Evolutionary conservation across 2,329 filamentous ascomycete genomes (phyloP).

Genomic region (Botrytis byssoidea): DNA sequence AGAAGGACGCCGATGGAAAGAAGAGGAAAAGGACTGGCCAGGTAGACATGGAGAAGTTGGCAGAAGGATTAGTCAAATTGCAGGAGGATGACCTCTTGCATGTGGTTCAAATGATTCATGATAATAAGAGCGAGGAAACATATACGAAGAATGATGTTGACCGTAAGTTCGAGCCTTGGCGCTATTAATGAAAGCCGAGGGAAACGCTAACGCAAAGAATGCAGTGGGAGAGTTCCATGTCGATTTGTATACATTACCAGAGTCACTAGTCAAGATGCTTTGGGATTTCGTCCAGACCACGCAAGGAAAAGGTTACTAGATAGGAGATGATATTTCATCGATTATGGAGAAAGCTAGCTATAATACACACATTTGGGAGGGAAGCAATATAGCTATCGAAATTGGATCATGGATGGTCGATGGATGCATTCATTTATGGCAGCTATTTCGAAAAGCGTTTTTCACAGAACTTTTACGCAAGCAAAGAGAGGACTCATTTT

Average conservation of each 20-base stretch:
- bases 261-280: slow-evolving; percentile 83
- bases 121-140: slow-evolving; percentile 90
- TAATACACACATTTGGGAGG: background rate
- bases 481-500: background rate
- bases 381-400: background rate
- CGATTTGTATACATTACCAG: slow-evolving; percentile 95
- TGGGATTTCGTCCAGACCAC: slow-evolving; percentile 71
- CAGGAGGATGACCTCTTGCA: slow-evolving; percentile 90
- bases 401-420: background rate
- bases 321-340: background rate
- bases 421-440: background rate
- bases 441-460: slow-evolving; percentile 3
- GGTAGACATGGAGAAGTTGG: slow-evolving; percentile 94
- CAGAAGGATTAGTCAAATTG: slow-evolving; percentile 84
- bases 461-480: background rate
- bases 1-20: slow-evolving; percentile 67
- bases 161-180: slow-evolving; percentile 53
- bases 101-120: slow-evolving; percentile 96
- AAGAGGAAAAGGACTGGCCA: slow-evolving; percentile 60
- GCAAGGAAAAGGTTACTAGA: background rate
- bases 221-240: slow-evolving; percentile 95
- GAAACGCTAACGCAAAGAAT: background rate
- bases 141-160: slow-evolving; percentile 98
- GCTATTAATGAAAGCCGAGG: background rate
- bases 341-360: background rate